phyloP scores from a whole-genome alignment of 2,329 filamentous ascomycete genomes.

The Exophiala sp. region DNA sequence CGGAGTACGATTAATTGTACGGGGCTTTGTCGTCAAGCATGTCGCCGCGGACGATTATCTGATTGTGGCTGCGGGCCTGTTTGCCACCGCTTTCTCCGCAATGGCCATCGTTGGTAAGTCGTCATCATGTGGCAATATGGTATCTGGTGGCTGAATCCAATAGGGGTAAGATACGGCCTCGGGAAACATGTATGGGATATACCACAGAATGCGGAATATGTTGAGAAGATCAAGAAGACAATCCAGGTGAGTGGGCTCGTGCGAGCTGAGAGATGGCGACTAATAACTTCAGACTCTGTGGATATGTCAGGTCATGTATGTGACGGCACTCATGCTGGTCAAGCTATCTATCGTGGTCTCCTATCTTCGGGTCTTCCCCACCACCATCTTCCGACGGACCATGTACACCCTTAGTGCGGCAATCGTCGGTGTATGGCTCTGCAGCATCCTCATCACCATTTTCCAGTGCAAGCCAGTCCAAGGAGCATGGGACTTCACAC shows the following conservation, averaged over 20 bases:
- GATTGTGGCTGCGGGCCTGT: constrained; percentile 24
- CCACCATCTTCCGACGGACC: constrained; percentile 16
- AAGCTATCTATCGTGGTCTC: constrained; percentile 35
- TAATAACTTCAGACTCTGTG: constrained; percentile 37
- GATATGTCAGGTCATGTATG: constrained; percentile 50
- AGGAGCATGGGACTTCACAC: constrained; percentile 39
- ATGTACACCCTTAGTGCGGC: constrained; percentile 23
- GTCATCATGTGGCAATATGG: too few relatives aligned
- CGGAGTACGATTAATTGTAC: constrained; percentile 17
- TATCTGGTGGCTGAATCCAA: neutral
- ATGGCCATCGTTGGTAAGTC: constrained; percentile 25
- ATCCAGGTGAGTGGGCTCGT: constrained; percentile 21
- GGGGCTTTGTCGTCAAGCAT: constrained; percentile 24
- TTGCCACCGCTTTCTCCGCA: constrained; percentile 22
- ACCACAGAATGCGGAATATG: constrained; percentile 21
- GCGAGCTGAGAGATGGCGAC: neutral
- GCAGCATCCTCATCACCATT: constrained; percentile 42
- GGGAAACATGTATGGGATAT: constrained; percentile 33
- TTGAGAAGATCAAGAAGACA: constrained; percentile 25
- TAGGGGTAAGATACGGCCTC: constrained; percentile 31
- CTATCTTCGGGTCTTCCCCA: constrained; percentile 34
- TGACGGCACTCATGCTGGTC: constrained; percentile 37
- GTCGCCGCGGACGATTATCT: constrained; percentile 25
- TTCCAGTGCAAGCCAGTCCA: constrained; percentile 46
- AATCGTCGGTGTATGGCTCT: constrained; percentile 28